Conservation (phyloP, 805 yeast genomes). For the Kluyveromyces nonfermentans region DNA sequence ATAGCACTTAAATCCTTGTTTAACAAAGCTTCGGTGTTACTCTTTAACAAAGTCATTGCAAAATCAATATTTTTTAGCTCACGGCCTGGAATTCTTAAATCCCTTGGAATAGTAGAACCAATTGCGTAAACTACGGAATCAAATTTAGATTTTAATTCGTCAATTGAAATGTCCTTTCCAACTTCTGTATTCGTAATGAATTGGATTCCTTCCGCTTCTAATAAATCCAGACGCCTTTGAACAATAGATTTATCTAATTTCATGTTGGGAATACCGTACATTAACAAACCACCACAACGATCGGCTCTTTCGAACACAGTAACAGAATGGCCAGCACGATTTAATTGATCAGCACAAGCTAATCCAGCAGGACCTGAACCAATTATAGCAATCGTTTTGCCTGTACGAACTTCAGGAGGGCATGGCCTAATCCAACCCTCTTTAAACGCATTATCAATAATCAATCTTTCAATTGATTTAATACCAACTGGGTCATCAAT, state of each 20-base stretch:
- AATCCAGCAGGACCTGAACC: constrained; percentile 98
- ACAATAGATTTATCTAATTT: constrained; percentile 89
- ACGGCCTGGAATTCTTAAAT: constrained; percentile 89
- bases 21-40: constrained; percentile 84
- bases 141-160: constrained; percentile 49
- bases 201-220: constrained; percentile 82
- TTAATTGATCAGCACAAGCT: constrained; percentile 94
- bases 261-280: constrained; percentile 99
- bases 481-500: constrained; percentile 94
- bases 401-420: constrained; percentile 74
- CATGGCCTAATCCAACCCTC: constrained; percentile 92
- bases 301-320: constrained; percentile 91
- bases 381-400: constrained; percentile 73
- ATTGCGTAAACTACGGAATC: constrained; percentile 89
- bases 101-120: constrained; percentile 96
- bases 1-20: constrained; percentile 73
- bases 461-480: constrained; percentile 91
- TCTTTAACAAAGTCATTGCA: constrained; percentile 86
- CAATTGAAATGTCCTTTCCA: constrained; percentile 74
- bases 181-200: constrained; percentile 70
- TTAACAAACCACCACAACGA: constrained; percentile 91
- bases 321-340: constrained; percentile 89
- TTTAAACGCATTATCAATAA: constrained; percentile 91
- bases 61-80: constrained; percentile 80
- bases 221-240: constrained; percentile 83